Base-by-base conservation (phyloP, 106 monocot genomes). In the Acorus calamus region DNA sequence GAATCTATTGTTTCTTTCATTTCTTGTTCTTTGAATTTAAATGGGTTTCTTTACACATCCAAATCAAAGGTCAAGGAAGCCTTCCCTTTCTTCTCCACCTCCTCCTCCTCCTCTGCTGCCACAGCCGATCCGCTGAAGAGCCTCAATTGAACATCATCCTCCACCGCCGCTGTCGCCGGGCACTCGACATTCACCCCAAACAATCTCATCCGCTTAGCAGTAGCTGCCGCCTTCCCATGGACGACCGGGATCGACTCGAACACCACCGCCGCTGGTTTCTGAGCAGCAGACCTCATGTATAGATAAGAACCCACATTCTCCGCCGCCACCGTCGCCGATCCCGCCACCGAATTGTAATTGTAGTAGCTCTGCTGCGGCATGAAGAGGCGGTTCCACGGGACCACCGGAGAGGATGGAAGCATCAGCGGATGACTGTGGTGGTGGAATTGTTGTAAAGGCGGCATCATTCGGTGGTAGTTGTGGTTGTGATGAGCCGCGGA, bases 131-230 rank as follows among this genome's bases (percentile, higher is more conserved):
- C 28, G 28, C 28, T 28, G 28, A 28, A 28, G 28, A 28, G 28
- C 28, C 28, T 28, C 28, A 28, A 28, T 28, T 28, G 28, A 28
- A 28, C 28, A 28, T 28, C 28, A 28, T 28, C 28, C 28, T 28
- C 28, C 28, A 28, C 28, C 28, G 28, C 28, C 28, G 28, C 28
- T 28, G 28, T 1, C 28, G 28, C 63, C 3, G 73, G 73, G 69
- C 64, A 67, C 10, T 79, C 79, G 42, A 79, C 69, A 55, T 79
- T 67, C 47, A 79, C 79, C 8, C 79, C 79, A 51, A 79, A 79
- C 8, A 79, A 56, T 58, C 79, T 68, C 14, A 77, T 46, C 4
- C 71, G 65, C 54, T 77, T 77, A 0, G 55, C 44, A 10, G n/a
- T 77, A 0, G 55, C 44, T 2, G n/a, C 8, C 2, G 47, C 62